These are phyloP conservation scores for Penicillium sp. DNA, from an alignment of 2,329 filamentous ascomycete species.

Conservation along the genomic window DNA sequence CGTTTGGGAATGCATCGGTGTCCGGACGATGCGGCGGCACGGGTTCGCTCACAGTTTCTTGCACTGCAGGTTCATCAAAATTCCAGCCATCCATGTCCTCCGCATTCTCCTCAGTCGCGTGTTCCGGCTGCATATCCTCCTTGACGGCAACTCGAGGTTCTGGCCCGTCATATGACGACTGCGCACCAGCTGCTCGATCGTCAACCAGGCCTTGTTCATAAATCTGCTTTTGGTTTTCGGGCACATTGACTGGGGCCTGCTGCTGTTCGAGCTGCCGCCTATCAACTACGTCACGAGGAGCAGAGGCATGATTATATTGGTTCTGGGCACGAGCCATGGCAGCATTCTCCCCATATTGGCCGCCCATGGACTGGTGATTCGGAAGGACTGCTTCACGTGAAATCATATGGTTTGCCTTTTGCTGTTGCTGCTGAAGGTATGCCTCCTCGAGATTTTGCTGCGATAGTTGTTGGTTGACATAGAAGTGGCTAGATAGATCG, in stretches of 20 bases:
- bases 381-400: conserved; percentile 52
- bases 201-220: conserved; percentile 44
- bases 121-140: conserved; percentile 43
- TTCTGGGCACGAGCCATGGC: conserved; percentile 39
- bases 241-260: conserved; percentile 50
- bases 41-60: conserved; percentile 39
- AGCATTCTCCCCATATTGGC: conserved; percentile 42
- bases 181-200: conserved; percentile 54
- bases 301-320: conserved; percentile 40
- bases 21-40: conserved; percentile 65
- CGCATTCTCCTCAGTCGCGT: conserved; percentile 43
- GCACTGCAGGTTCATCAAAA: conserved; percentile 72
- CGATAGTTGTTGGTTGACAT: conserved; percentile 48
- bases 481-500: conserved; percentile 43
- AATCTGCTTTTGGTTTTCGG: conserved; percentile 48
- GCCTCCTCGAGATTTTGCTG: conserved; percentile 56
- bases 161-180: conserved; percentile 55
- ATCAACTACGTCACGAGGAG: conserved; percentile 40
- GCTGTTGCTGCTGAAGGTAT: conserved; percentile 54
- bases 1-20: conserved; percentile 78
- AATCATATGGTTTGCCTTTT: conserved; percentile 43
- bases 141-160: conserved; percentile 48
- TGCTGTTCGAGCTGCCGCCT: conserved; percentile 39
- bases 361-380: conserved; percentile 57
- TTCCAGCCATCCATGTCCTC: conserved; percentile 77